These are phyloP conservation scores for Scheffersomyces amazonensis DNA, from an alignment of 805 yeast genomes.

Conservation along the genomic window DNA sequence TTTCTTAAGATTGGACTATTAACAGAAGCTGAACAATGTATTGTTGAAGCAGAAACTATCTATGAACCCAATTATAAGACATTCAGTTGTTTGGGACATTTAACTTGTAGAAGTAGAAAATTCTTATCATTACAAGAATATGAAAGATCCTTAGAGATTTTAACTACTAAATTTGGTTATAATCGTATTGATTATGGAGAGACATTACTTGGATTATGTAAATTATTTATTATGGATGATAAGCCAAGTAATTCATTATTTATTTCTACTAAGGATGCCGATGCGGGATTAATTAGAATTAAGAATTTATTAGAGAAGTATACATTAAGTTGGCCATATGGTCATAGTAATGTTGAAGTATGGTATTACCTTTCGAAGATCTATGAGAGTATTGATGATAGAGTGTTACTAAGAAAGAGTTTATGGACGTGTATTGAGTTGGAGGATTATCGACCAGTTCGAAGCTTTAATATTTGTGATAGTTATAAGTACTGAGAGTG, in stretches of 20 bases:
- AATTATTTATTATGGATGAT: constrained; percentile 45
- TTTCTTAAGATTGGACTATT: constrained; percentile 54
- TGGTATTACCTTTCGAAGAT: constrained; percentile 68
- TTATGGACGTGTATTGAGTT: constrained; percentile 64
- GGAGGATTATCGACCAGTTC: constrained; percentile 59
- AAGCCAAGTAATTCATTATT: constrained; percentile 35
- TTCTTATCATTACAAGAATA: constrained; percentile 58
- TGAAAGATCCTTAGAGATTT: constrained; percentile 56
- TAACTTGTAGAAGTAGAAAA: constrained; percentile 41
- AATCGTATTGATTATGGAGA: constrained; percentile 40
- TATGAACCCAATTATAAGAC: constrained; percentile 46
- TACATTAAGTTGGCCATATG: constrained; percentile 37
- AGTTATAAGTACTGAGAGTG: background rate
- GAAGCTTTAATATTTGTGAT: constrained; percentile 33
- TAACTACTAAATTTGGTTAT: constrained; percentile 25
- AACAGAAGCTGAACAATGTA: constrained; percentile 66
- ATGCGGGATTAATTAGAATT: constrained; percentile 60
- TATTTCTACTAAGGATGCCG: constrained; percentile 52
- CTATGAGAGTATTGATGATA: constrained; percentile 58
- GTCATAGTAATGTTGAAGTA: constrained; percentile 49
- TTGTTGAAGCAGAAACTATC: constrained; percentile 64
- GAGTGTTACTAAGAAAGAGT: constrained; percentile 42
- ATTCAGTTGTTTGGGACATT: constrained; percentile 46
- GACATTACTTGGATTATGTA: constrained; percentile 55
- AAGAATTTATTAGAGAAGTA: constrained; percentile 42